A percentile compares a stretch with the other conserved stretches of the same genome.
Conservation (phyloP, 495 filamentous ascomycete species). For the Lasiosphaeria miniovina region DNA sequence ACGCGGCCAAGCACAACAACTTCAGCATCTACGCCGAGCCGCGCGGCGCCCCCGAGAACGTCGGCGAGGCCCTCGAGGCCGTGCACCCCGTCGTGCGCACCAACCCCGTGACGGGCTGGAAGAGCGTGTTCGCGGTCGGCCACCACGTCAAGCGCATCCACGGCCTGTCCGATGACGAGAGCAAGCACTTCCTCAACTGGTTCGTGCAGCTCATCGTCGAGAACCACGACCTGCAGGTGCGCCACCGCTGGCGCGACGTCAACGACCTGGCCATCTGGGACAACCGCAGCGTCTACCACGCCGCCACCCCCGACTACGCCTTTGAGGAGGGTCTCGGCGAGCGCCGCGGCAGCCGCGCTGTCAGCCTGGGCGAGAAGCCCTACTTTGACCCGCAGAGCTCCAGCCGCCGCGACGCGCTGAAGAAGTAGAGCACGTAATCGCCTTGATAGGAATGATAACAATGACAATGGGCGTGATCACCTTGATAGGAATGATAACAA, state of each 20-base stretch:
- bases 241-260: constrained; percentile 59
- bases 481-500: no score
- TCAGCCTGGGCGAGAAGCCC: constrained; percentile 66
- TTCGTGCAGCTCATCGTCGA: constrained; percentile 63
- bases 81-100: constrained; percentile 73
- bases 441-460: no score
- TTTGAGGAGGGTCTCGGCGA: constrained; percentile 53
- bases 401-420: constrained; percentile 56
- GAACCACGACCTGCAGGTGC: constrained; percentile 78
- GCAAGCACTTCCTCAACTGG: constrained; percentile 57
- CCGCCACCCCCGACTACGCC: constrained; percentile 67
- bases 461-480: no score
- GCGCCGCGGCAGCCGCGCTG: constrained; percentile 58
- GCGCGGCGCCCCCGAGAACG: constrained; percentile 67
- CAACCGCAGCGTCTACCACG: constrained; percentile 67
- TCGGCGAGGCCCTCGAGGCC: constrained; percentile 58
- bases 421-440: constrained; percentile 1
- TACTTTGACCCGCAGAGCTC: constrained; percentile 63
- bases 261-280: constrained; percentile 79
- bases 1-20: constrained; percentile 51
- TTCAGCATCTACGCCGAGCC: constrained; percentile 53
- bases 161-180: constrained; percentile 65
- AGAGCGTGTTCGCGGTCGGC: constrained; percentile 64
- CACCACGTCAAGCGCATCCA: constrained; percentile 62
- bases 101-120: constrained; percentile 83